Conservation (phyloP, 2,329 filamentous ascomycete genomes). For the Colletotrichum gigasporum region DNA sequence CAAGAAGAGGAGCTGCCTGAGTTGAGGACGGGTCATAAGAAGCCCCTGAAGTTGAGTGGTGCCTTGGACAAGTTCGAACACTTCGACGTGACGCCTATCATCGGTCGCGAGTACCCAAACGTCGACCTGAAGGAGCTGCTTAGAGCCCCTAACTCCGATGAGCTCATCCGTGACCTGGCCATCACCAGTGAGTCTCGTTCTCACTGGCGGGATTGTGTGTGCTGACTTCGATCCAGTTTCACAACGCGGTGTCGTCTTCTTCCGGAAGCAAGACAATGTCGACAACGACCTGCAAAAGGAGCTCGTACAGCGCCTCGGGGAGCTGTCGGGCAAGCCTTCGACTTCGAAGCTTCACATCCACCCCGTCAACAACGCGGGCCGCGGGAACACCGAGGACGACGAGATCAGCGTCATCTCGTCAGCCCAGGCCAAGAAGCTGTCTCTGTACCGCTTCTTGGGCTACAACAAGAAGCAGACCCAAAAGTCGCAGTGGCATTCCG, state of each 20-base stretch:
- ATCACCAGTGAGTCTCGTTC: slow-evolving; percentile 63
- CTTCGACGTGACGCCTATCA: slow-evolving; percentile 69
- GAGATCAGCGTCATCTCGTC: slow-evolving; percentile 74
- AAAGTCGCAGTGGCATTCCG: slow-evolving; percentile 65
- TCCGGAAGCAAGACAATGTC: slow-evolving; percentile 70
- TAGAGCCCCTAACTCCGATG: slow-evolving; percentile 68
- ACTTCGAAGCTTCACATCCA: slow-evolving; percentile 69
- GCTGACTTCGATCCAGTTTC: slow-evolving; percentile 58
- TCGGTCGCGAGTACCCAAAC: slow-evolving; percentile 69
- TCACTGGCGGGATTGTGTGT: not conserved
- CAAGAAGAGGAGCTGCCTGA: slow-evolving; percentile 22
- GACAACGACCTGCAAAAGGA: slow-evolving; percentile 73
- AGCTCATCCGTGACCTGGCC: slow-evolving; percentile 71
- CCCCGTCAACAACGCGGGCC: slow-evolving; percentile 62
- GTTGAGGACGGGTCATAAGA: slow-evolving; percentile 27
- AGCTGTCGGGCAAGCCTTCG: slow-evolving; percentile 65
- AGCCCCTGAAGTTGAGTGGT: slow-evolving; percentile 60
- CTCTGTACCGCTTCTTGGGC: slow-evolving; percentile 46
- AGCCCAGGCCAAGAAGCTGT: slow-evolving; percentile 60
- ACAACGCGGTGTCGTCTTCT: slow-evolving; percentile 75
- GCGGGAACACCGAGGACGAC: slow-evolving; percentile 62
- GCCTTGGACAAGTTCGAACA: slow-evolving; percentile 60
- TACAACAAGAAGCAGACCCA: slow-evolving; percentile 55
- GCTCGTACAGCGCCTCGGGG: slow-evolving; percentile 67
- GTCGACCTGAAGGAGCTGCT: slow-evolving; percentile 70